These are phyloP conservation scores for Blastobotrys peoriensis DNA, from an alignment of 805 yeast species.

Conservation along the genomic window DNA sequence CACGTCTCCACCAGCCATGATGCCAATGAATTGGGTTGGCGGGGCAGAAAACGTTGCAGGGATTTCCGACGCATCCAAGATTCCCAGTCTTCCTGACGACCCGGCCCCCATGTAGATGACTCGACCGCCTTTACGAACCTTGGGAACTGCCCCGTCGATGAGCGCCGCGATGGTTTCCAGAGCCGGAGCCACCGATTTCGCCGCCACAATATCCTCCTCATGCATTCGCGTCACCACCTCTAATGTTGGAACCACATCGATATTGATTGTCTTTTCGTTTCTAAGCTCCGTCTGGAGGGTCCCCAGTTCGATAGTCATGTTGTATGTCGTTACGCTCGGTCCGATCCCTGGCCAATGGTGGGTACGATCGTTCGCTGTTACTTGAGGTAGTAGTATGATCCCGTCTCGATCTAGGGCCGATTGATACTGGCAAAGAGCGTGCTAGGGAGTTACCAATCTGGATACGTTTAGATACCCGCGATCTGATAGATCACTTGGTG, in stretches of 20 bases:
- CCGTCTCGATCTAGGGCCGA: too few relatives aligned
- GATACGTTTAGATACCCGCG: too few relatives aligned
- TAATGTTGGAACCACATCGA: slow-evolving; percentile 18
- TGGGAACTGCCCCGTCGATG: slow-evolving; percentile 20
- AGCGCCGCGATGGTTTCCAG: slow-evolving; percentile 18
- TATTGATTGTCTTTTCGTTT: slow-evolving; percentile 17
- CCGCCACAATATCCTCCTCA: slow-evolving; percentile 16
- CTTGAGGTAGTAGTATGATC: too few relatives aligned
- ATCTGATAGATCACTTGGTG: too few relatives aligned
- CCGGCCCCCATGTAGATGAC: slow-evolving; percentile 28
- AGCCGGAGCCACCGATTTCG: slow-evolving; percentile 12
- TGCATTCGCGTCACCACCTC: slow-evolving; percentile 20
- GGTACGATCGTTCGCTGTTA: too few relatives aligned
- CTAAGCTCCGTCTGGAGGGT: slow-evolving; percentile 21
- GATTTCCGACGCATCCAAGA: slow-evolving; percentile 26
- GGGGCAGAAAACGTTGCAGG: slow-evolving; percentile 27
- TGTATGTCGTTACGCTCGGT: too few relatives aligned
- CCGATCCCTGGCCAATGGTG: too few relatives aligned
- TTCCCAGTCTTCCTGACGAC: slow-evolving; percentile 24
- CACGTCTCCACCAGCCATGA: slow-evolving; percentile 27
- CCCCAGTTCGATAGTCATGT: slow-evolving; percentile 9
- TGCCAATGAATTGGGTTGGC: slow-evolving; percentile 21
- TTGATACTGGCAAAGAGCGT: too few relatives aligned
- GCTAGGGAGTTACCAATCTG: too few relatives aligned
- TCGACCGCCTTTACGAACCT: slow-evolving; percentile 22